Conservation (phyloP, 352 stramenopile genomes). For the Pythium volutum region DNA sequence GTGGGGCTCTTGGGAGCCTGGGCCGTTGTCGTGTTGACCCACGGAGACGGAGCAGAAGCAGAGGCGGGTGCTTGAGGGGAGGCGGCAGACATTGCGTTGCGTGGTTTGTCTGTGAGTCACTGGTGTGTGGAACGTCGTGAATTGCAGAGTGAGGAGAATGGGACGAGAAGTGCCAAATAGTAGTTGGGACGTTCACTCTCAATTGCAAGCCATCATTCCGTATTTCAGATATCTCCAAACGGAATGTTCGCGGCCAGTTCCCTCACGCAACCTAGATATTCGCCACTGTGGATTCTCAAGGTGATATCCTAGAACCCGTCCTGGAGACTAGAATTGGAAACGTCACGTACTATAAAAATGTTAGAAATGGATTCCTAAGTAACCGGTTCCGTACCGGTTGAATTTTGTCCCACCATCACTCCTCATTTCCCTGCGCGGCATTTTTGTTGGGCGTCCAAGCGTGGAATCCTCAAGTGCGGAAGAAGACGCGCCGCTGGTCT, state of each 20-base stretch:
- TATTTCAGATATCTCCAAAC: conserved; percentile 13
- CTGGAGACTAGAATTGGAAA: conserved; percentile 12
- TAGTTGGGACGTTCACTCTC: conserved; percentile 2
- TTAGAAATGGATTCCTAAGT: not conserved
- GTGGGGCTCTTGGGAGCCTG: conserved; percentile 16
- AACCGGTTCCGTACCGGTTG: conserved; percentile 8
- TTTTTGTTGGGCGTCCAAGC: conserved; percentile 16
- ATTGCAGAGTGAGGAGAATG: conserved; percentile 13
- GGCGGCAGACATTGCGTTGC: conserved; percentile 11
- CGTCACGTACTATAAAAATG: not conserved
- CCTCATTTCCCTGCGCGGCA: conserved; percentile 1
- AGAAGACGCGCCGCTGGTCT: not conserved
- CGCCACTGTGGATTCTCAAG: not conserved
- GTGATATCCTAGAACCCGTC: conserved; percentile 5
- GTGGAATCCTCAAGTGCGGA: not conserved
- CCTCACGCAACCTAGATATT: too few species aligned
- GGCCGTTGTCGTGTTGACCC: not conserved
- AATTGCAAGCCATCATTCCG: conserved; percentile 12
- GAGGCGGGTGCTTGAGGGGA: not conserved
- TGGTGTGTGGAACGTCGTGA: not conserved
- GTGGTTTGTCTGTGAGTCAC: not conserved
- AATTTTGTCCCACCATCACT: conserved; percentile 9
- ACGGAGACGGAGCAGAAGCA: not conserved
- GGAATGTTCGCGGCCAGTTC: conserved; percentile 21
- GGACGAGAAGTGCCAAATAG: not conserved